Percentiles rank a stretch among this genome's conserved stretches.
Evolutionary conservation across 768 basidiomycete species (phyloP).

Genomic region (Pleurotus tuber-regium): DNA sequence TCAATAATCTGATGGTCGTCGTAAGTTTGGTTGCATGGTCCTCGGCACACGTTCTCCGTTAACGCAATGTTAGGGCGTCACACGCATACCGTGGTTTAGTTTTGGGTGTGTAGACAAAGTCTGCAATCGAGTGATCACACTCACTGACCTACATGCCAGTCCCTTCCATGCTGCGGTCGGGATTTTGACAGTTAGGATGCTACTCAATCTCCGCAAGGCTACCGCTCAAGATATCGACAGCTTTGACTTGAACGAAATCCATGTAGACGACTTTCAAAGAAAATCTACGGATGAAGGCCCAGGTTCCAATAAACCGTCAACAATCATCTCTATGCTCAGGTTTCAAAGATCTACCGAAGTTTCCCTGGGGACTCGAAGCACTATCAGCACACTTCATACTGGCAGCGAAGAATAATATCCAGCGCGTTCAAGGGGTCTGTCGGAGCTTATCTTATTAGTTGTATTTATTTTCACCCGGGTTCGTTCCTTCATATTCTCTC

Average conservation of each 20-base stretch:
- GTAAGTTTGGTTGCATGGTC: conserved; percentile 21
- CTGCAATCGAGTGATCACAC: background rate
- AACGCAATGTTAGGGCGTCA: conserved; percentile 29
- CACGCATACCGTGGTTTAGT: conserved; percentile 49
- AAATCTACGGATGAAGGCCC: too few relatives aligned
- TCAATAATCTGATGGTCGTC: conserved; percentile 48
- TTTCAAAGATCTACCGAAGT: too few relatives aligned
- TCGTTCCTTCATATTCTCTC: too few relatives aligned
- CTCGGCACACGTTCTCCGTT: background rate
- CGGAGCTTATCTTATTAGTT: too few relatives aligned
- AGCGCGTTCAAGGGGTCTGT: too few relatives aligned
- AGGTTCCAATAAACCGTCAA: too few relatives aligned
- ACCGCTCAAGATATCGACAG: conserved; percentile 11
- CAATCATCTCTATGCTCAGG: too few relatives aligned
- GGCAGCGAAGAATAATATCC: too few relatives aligned
- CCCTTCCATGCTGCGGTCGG: conserved; percentile 49
- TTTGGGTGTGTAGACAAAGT: conserved; percentile 28
- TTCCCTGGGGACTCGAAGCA: too few relatives aligned
- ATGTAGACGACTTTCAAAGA: background rate
- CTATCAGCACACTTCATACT: too few relatives aligned
- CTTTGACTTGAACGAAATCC: background rate
- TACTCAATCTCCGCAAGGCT: conserved; percentile 43
- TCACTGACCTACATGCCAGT: conserved; percentile 14
- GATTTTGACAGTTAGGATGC: conserved; percentile 44
- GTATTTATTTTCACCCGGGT: too few relatives aligned